Percentiles rank a stretch among this genome's conserved stretches.
Conservation (phyloP, 2,329 filamentous ascomycete genomes). For the Hymenoscyphus salicellus region DNA sequence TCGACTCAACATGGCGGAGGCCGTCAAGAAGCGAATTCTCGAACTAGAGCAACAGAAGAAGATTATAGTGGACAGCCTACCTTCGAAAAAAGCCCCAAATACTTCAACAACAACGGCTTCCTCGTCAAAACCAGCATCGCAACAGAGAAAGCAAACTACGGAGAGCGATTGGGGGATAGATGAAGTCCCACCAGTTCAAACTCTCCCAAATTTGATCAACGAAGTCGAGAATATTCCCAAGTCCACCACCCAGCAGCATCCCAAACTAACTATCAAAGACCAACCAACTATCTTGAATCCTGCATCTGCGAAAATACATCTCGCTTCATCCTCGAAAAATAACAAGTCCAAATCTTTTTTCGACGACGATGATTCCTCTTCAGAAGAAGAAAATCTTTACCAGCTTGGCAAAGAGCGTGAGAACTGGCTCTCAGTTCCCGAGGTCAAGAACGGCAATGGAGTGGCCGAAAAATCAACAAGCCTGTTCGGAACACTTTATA, state of each 20-base stretch:
- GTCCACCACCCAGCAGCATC: neutral
- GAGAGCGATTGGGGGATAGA: neutral
- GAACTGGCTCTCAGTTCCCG: neutral
- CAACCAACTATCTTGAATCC: neutral
- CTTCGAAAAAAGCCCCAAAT: neutral
- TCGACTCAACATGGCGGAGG: conserved; percentile 1
- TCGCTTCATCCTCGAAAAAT: neutral
- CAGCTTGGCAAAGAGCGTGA: neutral
- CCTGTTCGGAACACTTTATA: neutral
- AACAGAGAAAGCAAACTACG: neutral
- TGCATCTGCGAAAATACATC: neutral
- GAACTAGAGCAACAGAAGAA: neutral
- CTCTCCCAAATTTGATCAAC: too few species aligned
- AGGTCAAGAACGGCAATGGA: neutral
- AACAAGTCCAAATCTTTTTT: neutral
- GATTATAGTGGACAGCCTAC: neutral
- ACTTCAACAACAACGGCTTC: neutral
- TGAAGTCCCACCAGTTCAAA: neutral
- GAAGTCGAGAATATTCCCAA: neutral
- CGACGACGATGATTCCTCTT: neutral
- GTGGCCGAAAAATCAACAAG: neutral
- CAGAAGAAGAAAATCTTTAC: neutral
- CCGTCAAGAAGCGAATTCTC: conserved; percentile 7
- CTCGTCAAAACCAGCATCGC: too few species aligned
- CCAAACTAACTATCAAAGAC: neutral